Base-by-base conservation (phyloP, 352 stramenopile genomes). In the Phytophthora multivora region DNA sequence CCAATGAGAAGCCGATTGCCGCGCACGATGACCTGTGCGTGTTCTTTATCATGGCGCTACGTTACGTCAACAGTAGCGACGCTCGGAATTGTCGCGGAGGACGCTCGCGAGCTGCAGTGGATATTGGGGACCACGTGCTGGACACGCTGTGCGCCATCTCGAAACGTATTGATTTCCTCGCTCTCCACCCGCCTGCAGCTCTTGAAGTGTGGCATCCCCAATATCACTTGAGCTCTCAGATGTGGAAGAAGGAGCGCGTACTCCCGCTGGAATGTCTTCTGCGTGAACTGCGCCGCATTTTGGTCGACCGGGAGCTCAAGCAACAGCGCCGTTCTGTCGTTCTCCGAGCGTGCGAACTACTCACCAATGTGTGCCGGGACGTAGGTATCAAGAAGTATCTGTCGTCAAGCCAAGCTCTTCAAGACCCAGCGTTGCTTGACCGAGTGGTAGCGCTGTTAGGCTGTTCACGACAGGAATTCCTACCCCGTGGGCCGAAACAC, bases 131-230 rank as follows among this genome's bases (percentile, higher is more conserved):
- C 53, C 77, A 90, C 51, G 66, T 80, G n/a, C 73, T 91, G 13
- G 85, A 94, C 45, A 91, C 87, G 48, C 56, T 92, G 38, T 92
- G 83, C 46, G 80, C 76, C 43, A 77, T 90, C 49, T 80, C 75
- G 10, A 90, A 86, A 46, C 80, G 77, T 10, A 84, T 92, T 60
- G 79, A 92, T 54, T 92, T 92, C 31, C 40, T 88, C 5, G 70
- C 75, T 19, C 60, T 92, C 2, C 75, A 90, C 42, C 83, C 83
- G 12, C 73, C 71, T 16, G 71, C 69, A 23, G 61, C 73, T 31
- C 69, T 90, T 16, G 72, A 89, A 28, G 54, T 85, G 12, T 90
- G 80, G 78, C 74, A 89, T 45, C 69, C 78, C 3, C 68, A 88
- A 23, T 79, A 88, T 51, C 76, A 91, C 25, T 65, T 89, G 9